A percentile compares a stretch with the other conserved stretches of the same genome.
Conservation (phyloP, 2,329 filamentous ascomycete species). For the Paraphaeosphaeria minitans region DNA sequence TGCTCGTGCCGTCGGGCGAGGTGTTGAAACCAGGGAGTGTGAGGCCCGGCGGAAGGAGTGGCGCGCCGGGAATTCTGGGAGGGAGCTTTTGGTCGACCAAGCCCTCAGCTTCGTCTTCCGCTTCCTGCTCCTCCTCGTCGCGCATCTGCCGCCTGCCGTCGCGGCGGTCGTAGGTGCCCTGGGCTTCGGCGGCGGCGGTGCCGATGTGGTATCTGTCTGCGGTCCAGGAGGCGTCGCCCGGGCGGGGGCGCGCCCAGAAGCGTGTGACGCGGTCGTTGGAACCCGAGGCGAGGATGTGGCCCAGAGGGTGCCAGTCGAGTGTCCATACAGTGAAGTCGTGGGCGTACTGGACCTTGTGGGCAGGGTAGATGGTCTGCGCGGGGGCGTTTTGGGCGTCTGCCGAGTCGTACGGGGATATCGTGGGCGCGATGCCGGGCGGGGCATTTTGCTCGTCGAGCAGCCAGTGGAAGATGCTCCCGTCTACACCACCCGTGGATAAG, state of each 20-base stretch:
- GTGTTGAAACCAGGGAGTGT: conserved; percentile 40
- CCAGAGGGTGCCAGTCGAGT: conserved; percentile 95
- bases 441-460: conserved; percentile 94
- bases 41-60: conserved; percentile 66
- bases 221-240: conserved; percentile 82
- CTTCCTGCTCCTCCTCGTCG: conserved; percentile 91
- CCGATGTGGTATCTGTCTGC: conserved; percentile 96
- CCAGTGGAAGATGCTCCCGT: conserved; percentile 90
- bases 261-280: conserved; percentile 96
- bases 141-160: conserved; percentile 78
- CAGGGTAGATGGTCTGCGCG: conserved; percentile 89
- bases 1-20: conserved; percentile 51
- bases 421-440: conserved; percentile 71
- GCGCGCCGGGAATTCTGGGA: conserved; percentile 59
- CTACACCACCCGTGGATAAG: conserved; percentile 86
- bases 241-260: conserved; percentile 92
- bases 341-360: conserved; percentile 83
- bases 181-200: conserved; percentile 87
- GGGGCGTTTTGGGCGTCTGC: conserved; percentile 79
- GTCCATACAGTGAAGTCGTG: conserved; percentile 98
- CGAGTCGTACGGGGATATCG: conserved; percentile 82
- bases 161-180: conserved; percentile 90
- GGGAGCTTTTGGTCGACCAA: conserved; percentile 89
- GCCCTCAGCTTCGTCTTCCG: conserved; percentile 91
- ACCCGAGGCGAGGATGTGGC: conserved; percentile 92